Evolutionary conservation across 768 basidiomycete genomes (phyloP), one percentile per base, ranked within the genome.

Genomic region (Lentinula guzmanii): DNA sequence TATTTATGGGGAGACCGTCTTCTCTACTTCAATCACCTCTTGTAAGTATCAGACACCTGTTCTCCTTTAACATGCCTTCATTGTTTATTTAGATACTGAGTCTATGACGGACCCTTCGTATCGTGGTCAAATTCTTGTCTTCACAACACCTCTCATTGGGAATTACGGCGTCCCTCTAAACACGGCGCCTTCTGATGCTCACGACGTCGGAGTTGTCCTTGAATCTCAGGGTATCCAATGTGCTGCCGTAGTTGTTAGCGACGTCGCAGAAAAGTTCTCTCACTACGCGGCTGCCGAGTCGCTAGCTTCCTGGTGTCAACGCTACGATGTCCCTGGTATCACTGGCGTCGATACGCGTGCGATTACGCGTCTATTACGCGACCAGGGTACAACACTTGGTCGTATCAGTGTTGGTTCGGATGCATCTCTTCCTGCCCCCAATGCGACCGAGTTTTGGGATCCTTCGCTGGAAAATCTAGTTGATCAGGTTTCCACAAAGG

Each of bases 31-130:
- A 46, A 99, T 99, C 72, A 99, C 97, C 1, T 97, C 95, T 43
- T 99, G 95, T 94, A 64, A 67, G 90, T 79, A 8, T 57, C 15
- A 59, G 61, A 57, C 21, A 34, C 11, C 39, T 33, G 56, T 6
- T 52, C 16, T 34, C 60, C 37, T 11, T 11, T 15, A 37, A 1
- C 58, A 63, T 43, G 58, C 64, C 58, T 60, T 64, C 46, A 4
- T 52, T 64, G 62, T 24, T 18, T 31, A n/a, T 21, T 21, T 70
- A 96, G 95, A 99, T 73, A 98, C 96, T 52, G 97, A 99, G 76
- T 97, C 94, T 7, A 98, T 99, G 97, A 99, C 97, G 41, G 97
- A 99, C 73, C 97, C 97, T 6, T 98, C 97, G 7, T 98, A 99
- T 75, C 91, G 93, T 37, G 90, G 93, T 55, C 97, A 99, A 75